These are phyloP conservation scores for Pelargonium fulgidum DNA, from an alignment of 441 rosid genomes.

Conservation along the genomic window DNA sequence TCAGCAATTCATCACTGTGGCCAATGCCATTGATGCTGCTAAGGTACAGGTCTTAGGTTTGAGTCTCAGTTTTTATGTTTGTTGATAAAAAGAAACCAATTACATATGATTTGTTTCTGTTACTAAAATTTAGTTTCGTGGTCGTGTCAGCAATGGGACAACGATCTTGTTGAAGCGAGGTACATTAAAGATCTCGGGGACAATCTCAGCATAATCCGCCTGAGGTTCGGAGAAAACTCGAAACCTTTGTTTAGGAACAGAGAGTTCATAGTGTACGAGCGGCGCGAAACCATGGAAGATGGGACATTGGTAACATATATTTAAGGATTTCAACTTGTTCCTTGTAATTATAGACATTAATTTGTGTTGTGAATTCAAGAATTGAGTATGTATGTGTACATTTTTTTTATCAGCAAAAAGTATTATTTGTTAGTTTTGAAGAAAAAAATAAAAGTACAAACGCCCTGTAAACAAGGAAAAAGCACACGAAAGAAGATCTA, in stretches of 20 bases:
- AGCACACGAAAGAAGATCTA: no score
- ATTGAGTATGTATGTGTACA: slow-evolving; percentile 1
- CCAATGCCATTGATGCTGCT: slow-evolving; percentile 70
- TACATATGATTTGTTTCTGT: no score
- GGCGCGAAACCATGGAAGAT: slow-evolving; percentile 77
- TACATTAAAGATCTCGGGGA: slow-evolving; percentile 64
- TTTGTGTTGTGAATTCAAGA: slow-evolving; percentile 60
- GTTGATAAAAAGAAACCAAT: no score
- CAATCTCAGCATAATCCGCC: slow-evolving; percentile 59
- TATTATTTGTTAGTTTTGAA: no score
- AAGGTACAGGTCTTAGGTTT: slow-evolving; percentile 31
- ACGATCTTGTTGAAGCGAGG: slow-evolving; percentile 60
- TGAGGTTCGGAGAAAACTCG: slow-evolving; percentile 64
- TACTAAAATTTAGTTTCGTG: no score
- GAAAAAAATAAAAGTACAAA: no score
- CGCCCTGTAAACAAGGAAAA: no score
- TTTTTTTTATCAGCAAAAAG: no score
- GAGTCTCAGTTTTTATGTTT: no score
- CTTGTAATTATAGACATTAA: slow-evolving; percentile 41
- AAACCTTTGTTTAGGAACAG: slow-evolving; percentile 67
- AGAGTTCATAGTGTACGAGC: slow-evolving; percentile 67
- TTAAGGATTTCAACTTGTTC: no score
- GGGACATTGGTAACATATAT: slow-evolving; percentile 46
- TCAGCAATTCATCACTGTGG: slow-evolving; percentile 58
- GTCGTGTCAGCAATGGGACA: slow-evolving; percentile 64